phyloP scores from a whole-genome alignment of 1,284 basidiomycete genomes.

The Microbotryum intermedium region DNA sequence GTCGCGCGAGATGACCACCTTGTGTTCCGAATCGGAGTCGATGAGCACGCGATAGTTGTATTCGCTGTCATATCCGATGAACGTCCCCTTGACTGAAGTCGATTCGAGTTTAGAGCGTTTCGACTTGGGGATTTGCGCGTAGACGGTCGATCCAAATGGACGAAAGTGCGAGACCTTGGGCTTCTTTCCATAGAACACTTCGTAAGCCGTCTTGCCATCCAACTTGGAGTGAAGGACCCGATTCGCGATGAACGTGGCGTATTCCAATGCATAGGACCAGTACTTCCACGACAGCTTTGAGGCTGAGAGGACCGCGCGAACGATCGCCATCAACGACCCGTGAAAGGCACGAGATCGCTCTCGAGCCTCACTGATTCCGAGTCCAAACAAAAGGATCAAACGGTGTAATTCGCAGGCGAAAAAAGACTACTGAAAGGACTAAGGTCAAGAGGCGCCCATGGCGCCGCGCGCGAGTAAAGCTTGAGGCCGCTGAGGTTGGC shows the following conservation, averaged over 20 bases:
- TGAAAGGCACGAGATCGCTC: too few relatives aligned
- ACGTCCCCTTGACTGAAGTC: not conserved
- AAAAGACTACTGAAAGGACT: too few relatives aligned
- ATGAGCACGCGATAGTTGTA: too few relatives aligned
- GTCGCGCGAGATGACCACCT: too few relatives aligned
- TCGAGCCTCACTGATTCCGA: too few relatives aligned
- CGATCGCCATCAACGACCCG: not conserved
- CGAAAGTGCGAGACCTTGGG: not conserved
- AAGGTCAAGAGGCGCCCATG: too few relatives aligned
- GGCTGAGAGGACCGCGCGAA: not conserved
- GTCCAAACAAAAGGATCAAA: too few relatives aligned
- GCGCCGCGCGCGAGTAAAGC: too few relatives aligned
- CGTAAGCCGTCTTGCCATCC: not conserved
- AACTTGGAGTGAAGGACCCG: not conserved
- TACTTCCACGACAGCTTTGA: not conserved
- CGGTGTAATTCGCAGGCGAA: too few relatives aligned
- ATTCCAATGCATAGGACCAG: not conserved
- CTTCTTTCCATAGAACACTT: not conserved
- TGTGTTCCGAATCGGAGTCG: too few relatives aligned
- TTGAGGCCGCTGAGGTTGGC: too few relatives aligned
- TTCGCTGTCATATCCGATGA: not conserved
- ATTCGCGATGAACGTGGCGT: not conserved
- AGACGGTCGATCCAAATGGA: not conserved
- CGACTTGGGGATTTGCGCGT: not conserved
- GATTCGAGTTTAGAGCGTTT: not conserved